These are phyloP conservation scores for Neoarthrinium moseri DNA, from an alignment of 2,329 filamentous ascomycete species.

Conservation along the genomic window DNA sequence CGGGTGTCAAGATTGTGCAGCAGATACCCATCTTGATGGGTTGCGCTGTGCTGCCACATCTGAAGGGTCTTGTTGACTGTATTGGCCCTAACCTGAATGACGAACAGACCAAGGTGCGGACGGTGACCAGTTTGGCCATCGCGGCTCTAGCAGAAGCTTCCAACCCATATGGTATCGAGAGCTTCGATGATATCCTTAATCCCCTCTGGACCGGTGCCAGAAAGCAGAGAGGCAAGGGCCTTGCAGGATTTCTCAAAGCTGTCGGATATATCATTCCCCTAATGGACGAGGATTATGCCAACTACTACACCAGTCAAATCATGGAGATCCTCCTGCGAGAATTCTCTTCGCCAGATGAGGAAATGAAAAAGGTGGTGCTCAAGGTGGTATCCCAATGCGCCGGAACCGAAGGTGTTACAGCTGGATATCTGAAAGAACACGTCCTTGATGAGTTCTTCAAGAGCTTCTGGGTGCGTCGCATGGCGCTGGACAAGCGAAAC, in stretches of 20 bases:
- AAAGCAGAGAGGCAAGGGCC: constrained; percentile 93
- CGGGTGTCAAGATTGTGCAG: constrained; percentile 98
- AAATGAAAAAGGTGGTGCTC: constrained; percentile 99
- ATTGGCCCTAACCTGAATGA: constrained; percentile 95
- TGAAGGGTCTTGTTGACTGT: constrained; percentile 94
- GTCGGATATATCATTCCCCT: constrained; percentile 97
- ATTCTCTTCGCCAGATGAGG: constrained; percentile 94
- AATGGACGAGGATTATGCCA: constrained; percentile 99
- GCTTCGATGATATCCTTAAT: constrained; percentile 96
- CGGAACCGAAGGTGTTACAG: constrained; percentile 90
- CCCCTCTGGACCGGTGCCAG: constrained; percentile 94
- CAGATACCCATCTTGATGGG: constrained; percentile 99
- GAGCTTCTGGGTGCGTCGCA: constrained; percentile 95
- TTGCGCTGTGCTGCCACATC: constrained; percentile 89
- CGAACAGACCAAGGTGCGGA: constrained; percentile 96
- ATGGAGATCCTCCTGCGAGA: constrained; percentile 98
- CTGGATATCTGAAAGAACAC: constrained; percentile 91
- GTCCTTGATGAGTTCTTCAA: constrained; percentile 97
- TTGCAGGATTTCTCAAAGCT: constrained; percentile 94
- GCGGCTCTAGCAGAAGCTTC: constrained; percentile 93
- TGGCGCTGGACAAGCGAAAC: constrained; percentile 96
- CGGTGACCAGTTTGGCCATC: constrained; percentile 92
- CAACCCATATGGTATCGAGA: constrained; percentile 98
- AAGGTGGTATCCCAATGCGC: constrained; percentile 97
- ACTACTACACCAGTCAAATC: constrained; percentile 97